These are phyloP conservation scores for Pichia sp. DNA, from an alignment of 1,139 yeast genomes.

Conservation along the genomic window DNA sequence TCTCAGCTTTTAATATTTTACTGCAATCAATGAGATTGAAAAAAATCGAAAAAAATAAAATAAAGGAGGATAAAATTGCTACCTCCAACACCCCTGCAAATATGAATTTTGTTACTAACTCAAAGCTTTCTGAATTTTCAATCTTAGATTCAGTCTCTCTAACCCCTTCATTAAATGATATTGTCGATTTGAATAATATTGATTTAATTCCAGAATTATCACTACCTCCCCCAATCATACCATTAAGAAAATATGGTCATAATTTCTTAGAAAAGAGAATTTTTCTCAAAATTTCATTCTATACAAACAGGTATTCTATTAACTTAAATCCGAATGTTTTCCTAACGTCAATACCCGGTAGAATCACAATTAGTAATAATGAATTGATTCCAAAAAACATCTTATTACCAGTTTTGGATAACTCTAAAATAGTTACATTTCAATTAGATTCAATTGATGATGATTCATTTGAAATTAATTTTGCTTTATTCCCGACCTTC, in stretches of 20 bases:
- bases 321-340: slow-evolving; percentile 43
- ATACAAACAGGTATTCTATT: slow-evolving; percentile 54
- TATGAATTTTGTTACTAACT: too few relatives aligned
- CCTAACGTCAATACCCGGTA: slow-evolving; percentile 44
- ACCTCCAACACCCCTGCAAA: neutral
- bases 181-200: slow-evolving; percentile 30
- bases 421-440: slow-evolving; percentile 68
- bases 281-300: slow-evolving; percentile 66
- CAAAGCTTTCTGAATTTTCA: neutral
- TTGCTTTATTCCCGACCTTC: slow-evolving; percentile 89
- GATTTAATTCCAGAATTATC: slow-evolving; percentile 86
- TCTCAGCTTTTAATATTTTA: slow-evolving; percentile 66
- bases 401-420: slow-evolving; percentile 69
- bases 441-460: slow-evolving; percentile 77
- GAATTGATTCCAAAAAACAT: slow-evolving; percentile 85
- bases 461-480: slow-evolving; percentile 59
- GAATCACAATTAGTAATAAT: slow-evolving; percentile 63
- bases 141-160: slow-evolving; percentile 4
- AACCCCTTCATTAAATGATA: slow-evolving; percentile 6
- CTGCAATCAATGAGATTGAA: slow-evolving; percentile 31
- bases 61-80: neutral
- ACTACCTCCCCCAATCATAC: slow-evolving; percentile 93
- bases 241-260: slow-evolving; percentile 89
- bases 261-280: slow-evolving; percentile 87
- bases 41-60: slow-evolving; percentile 1